Base-by-base conservation (phyloP, 805 yeast genomes). In the Kodamaea neixiangensis region DNA sequence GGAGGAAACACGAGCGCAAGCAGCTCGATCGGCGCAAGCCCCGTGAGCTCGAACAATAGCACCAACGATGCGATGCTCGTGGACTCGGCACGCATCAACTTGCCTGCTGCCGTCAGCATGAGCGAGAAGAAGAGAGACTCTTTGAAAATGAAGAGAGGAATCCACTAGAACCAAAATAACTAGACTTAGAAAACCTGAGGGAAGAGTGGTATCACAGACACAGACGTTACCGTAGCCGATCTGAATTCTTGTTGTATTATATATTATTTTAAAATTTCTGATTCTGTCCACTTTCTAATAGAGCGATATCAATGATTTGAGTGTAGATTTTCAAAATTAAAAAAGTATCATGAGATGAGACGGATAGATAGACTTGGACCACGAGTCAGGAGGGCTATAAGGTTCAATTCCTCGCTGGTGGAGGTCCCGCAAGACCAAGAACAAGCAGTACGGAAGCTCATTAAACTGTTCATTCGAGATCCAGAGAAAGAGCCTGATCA, bases 71-170 rank as follows among this genome's bases (percentile, higher is more conserved):
- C 51, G 7, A 44, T 52, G 42, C 48, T 54, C 34, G 35, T 47
- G 14, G 58, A 56, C 45, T 54, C 61, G 3, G 45, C 58, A 4
- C 52, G 45, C 45, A 58, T 66, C 25, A 62, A 62, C 51, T 58
- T 71, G 47, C 71, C 72, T 10, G 51, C 61, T 11, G 72, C 69
- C 52, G 63, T 65, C 45, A 68, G 69, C 38, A 61, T 73, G 51
- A 71, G 75, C 56, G 79, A 75, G 49, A 74, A 73, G 63, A 75
- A 75, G 62, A 62, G 79, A 53, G 79, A 75, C 44, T 70, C 76
- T 20, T 66, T 75, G 54, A 74, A 73, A 54, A 57, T 75, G 60
- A 75, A 75, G 50, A 64, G 79, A 61, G 79, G 79, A 29, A 75
- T 74, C 22, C 76, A 67, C 56, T 74, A 61, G 35, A 14, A 13